Evolutionary conservation across 495 filamentous ascomycete genomes (phyloP), one percentile per base, ranked within the genome.

Genomic region (Neurospora tetraspora): DNA sequence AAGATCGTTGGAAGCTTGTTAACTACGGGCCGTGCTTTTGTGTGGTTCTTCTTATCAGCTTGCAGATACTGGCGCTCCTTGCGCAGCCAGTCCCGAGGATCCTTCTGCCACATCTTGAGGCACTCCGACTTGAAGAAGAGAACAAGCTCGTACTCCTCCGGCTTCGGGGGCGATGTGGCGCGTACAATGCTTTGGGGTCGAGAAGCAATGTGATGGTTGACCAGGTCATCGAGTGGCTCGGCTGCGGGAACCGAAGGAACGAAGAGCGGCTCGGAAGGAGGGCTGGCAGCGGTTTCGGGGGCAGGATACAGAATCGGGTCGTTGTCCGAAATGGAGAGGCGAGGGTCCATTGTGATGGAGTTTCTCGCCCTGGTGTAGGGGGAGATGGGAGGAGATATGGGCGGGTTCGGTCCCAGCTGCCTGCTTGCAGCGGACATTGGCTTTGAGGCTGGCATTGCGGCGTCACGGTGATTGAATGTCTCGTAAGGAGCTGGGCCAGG

Each of bases 341-440:
- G 71, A 82, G 85, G 83, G 45, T 87, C 86, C 74, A 85, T 84
- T 75, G 85, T 76, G 68, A 81, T 71, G 0, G 78, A 59, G 59
- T 74, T 73, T 69, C 27, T 73, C 3, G 77, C 31, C 71, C 86
- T 87, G 34, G 83, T 84, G 70, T 86, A 88, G 14, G 91, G 91
- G 34, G 91, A 93, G 45, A 92, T 87, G 9, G 92, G 92, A 76
- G 92, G 92, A 47, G 92, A 93, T 39, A 91, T 86, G 37, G 90
- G 82, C 14, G 87, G 82, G 38, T 88, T 80, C 82, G 83, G 76
- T 82, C 84, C 76, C 77, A 79, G 75, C 72, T 75, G 76, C 78
- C 82, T 42, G 78, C 74, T 73, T 74, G 70, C 45, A 77, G 73
- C 39, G 73, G 80, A 72, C 74, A 79, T 76, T 71, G 84, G 74